Base-by-base conservation (phyloP, 495 filamentous ascomycete species). In the Amniculicola lignicola region DNA sequence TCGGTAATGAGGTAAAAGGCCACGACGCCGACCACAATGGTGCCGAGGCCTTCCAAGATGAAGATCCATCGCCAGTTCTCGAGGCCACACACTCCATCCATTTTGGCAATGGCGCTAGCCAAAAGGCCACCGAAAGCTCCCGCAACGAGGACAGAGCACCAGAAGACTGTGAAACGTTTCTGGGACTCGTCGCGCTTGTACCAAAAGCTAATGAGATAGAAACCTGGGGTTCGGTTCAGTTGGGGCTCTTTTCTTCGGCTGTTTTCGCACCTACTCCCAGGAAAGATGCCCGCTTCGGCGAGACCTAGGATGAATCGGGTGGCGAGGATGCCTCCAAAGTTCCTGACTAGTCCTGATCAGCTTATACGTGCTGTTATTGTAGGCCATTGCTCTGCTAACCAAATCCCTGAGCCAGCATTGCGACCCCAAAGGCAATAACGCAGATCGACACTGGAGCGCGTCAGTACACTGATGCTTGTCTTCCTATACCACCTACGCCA, bases 81-180 rank as follows among this genome's bases (percentile, higher is more conserved):
- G 21, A 54, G 41, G 5, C 58, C 62, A 4, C 5, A 6, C 7
- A 49, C 25, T 9, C 59, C 44, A 29, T 66, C 43, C 39, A 55
- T 48, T 5, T 66, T 66, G 18, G 41, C 62, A 12, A 71, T 70
- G 0, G 59, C 67, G 23, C 54, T 66, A 5, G 69, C 68, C 21
- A 71, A 57, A 15, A 70, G 52, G 9, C 69, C 69, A 3, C 68
- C 68, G 39, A 74, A 74, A 15, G 56, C 58, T 22, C 60, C 61
- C 6, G 70, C 66, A 3, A 64, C 14, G 6, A 52, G 27, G 11
- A 61, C 57, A 1, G 67, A 57, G 47, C 44, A 60, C 44, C 51
- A 67, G 39, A 56, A 74, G 9, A 69, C 9, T 0, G 67, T 65
- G 44, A 70, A 70, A 1, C 71, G 67, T 28, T 48, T 54, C 37